A percentile compares a stretch with the other conserved stretches of the same genome.
These are phyloP conservation scores for Paraphoma sp. DNA, from an alignment of 2,329 filamentous ascomycete genomes.

Conservation along the genomic window DNA sequence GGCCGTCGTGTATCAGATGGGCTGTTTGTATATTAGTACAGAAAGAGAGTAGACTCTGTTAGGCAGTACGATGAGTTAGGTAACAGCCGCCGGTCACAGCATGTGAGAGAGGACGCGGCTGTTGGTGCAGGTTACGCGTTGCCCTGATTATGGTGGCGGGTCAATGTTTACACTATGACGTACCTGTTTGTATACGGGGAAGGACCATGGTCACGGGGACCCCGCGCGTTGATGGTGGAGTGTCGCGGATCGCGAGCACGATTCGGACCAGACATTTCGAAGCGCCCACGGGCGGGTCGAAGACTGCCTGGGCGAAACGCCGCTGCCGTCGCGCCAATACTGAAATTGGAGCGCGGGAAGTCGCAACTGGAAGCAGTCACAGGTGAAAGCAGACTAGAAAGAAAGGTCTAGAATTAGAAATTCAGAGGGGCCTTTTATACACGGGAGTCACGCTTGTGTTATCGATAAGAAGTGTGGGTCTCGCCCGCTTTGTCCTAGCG, in stretches of 20 bases:
- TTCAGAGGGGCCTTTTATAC: not conserved
- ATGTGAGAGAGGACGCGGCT: no score
- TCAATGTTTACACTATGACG: not conserved
- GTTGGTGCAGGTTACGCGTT: not conserved
- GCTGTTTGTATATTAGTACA: not conserved
- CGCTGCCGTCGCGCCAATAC: not conserved
- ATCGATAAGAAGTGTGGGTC: not conserved
- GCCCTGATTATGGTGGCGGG: not conserved
- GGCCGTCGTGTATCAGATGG: not conserved
- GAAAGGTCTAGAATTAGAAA: not conserved
- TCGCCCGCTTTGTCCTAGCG: not conserved
- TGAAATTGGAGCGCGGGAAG: not conserved
- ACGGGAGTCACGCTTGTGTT: not conserved
- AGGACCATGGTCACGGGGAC: not conserved
- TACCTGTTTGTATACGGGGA: constrained; percentile 1
- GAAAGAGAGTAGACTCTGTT: no score
- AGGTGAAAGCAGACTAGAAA: not conserved
- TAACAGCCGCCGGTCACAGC: no score
- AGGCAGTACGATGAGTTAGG: no score
- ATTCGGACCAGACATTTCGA: not conserved
- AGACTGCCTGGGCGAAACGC: not conserved
- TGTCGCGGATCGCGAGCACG: not conserved
- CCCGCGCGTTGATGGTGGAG: not conserved
- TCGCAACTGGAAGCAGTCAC: not conserved
- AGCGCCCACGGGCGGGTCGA: not conserved